Evolutionary conservation across 2,329 filamentous ascomycete genomes (phyloP), one percentile per base, ranked within the genome.

Genomic region (Calonectria hongkongensis): DNA sequence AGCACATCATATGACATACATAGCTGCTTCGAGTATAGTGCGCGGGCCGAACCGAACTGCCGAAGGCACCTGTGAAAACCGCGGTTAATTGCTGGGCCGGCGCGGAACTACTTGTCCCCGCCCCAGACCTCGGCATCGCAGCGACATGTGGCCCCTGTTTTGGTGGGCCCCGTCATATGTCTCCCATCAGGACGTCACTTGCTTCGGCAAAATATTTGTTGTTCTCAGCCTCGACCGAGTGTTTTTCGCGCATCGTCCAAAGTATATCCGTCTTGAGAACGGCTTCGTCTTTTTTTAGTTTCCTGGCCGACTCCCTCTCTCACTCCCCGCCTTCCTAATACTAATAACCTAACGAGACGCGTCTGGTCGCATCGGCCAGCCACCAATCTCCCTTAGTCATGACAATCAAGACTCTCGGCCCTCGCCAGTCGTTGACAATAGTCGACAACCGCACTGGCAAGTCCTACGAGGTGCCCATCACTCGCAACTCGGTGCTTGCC

Each of bases 391-490:
- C 48, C 36, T 51, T 36, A 60, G 56, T 45, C 33, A 72, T 72
- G 70, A 48, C 64, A 25, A 65, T 64, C 65, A 68, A 72, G 41
- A 68, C n/a, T 39, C 25, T 68, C 21, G 21, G 30, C 47, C 56
- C 70, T 39, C 65, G 65, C 18, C 64, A 81, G 75, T 81, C 83
- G 48, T 79, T 87, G 74, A 87, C 86, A 18, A 85, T 88, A 28
- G 80, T 86, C 43, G 87, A 89, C 78, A 89, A 89, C 81, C 86
- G 87, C 70, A 89, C 87, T 3, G 85, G 85, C 66, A 84, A 86
- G 76, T 79, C 81, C 25, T 89, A 89, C 69, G 85, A 88, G 78
- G 80, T 89, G 41, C 87, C 87, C 70, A 88, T 89, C 78, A 83
- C 81, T 63, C 80, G 88, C 79, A 89, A 89, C 78, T 84, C 87